These are phyloP conservation scores for Talaromyces amestolkiae DNA, from an alignment of 2,329 filamentous ascomycete species.

Conservation along the genomic window DNA sequence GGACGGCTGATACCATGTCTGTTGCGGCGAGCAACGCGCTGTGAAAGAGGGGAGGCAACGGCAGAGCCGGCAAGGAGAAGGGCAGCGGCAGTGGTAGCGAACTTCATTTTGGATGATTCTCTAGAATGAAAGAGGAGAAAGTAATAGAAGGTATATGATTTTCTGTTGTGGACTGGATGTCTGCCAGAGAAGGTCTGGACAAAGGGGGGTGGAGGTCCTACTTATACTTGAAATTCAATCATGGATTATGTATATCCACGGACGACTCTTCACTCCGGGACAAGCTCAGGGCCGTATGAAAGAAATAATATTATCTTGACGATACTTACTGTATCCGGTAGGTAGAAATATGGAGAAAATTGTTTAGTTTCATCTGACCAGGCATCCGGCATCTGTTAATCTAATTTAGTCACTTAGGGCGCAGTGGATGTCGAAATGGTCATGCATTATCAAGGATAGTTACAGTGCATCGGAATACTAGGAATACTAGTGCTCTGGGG, in stretches of 20 bases:
- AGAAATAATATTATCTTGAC: neutral
- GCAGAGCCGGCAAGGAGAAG: conserved; percentile 44
- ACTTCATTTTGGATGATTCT: conserved; percentile 49
- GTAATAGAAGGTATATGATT: neutral
- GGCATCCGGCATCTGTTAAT: neutral
- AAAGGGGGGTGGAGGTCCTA: neutral
- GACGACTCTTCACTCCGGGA: neutral
- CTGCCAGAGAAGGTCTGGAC: neutral
- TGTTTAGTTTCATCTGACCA: conserved; percentile 9
- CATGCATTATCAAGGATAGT: neutral
- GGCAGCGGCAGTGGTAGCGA: conserved; percentile 36
- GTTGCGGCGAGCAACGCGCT: conserved; percentile 27
- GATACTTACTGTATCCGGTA: conserved; percentile 7
- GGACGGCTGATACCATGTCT: conserved; percentile 31
- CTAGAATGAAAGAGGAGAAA: conserved; percentile 4
- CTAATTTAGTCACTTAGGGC: neutral
- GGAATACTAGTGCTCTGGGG: neutral
- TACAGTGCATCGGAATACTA: neutral
- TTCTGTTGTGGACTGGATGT: conserved; percentile 2
- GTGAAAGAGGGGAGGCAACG: conserved; percentile 48
- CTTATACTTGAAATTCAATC: conserved; percentile 3
- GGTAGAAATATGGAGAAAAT: neutral
- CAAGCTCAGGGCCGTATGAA: neutral
- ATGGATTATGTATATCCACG: neutral
- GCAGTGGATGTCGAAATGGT: neutral